phyloP scores from a whole-genome alignment of 441 rosid genomes.

The Euphorbia celastroides region DNA sequence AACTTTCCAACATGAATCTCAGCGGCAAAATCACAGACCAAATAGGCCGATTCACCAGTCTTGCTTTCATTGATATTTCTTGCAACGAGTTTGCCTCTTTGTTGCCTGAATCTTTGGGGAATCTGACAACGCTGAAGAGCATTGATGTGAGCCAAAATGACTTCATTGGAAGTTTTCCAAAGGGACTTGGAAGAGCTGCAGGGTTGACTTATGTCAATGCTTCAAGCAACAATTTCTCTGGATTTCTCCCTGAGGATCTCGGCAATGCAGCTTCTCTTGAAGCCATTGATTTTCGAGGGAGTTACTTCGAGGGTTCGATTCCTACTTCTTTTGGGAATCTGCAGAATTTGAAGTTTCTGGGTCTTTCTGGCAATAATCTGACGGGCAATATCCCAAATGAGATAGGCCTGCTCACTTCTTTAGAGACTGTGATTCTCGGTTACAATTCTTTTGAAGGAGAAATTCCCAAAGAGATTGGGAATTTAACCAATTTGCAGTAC shows the following conservation, averaged over 20 bases:
- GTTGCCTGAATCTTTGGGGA: slow-evolving; percentile 54
- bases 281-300: slow-evolving; percentile 75
- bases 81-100: slow-evolving; percentile 48
- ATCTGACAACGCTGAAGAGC: slow-evolving; percentile 49
- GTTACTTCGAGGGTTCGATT: slow-evolving; percentile 63
- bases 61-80: slow-evolving; percentile 40
- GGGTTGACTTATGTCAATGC: slow-evolving; percentile 68
- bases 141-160: slow-evolving; percentile 70
- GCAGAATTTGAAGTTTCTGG: slow-evolving; percentile 71
- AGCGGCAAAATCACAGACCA: slow-evolving; percentile 58
- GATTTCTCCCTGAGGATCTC: slow-evolving; percentile 79
- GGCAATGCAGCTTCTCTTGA: slow-evolving; percentile 60
- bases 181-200: slow-evolving; percentile 61
- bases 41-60: slow-evolving; percentile 40
- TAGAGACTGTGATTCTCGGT: slow-evolving; percentile 77
- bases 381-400: slow-evolving; percentile 64
- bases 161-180: slow-evolving; percentile 66
- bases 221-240: slow-evolving; percentile 82
- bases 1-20: slow-evolving; percentile 71
- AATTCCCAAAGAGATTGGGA: slow-evolving; percentile 65
- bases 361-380: slow-evolving; percentile 85
- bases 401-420: slow-evolving; percentile 64
- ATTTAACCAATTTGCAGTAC: slow-evolving; percentile 56
- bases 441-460: slow-evolving; percentile 71
- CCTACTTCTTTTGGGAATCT: slow-evolving; percentile 63